Evolutionary conservation across 495 filamentous ascomycete species (phyloP), one percentile per base, ranked within the genome.

Genomic region (Symbiotaphrina buchneri): DNA sequence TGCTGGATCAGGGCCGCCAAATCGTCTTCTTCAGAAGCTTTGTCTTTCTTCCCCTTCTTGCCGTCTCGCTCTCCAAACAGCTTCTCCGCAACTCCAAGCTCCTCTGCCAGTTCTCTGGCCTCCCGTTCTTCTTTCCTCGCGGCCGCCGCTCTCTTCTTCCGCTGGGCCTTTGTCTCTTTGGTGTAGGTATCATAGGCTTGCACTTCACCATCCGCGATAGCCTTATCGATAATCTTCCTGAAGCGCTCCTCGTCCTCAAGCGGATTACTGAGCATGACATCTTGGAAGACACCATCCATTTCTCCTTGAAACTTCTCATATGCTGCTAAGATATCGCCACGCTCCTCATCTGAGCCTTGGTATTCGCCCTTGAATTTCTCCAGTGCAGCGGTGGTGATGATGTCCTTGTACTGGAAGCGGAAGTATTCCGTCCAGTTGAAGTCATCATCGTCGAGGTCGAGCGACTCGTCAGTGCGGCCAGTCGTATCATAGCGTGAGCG

Each of bases 401-500:
- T 57, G 23, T 79, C 71, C 10, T 59, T 60, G 47, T 71, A 87
- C 35, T 92, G 82, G 36, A 68, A 68, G 15, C 70, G 65, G 56
- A 81, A 95, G 59, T 85, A 95, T 15, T 74, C 68, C 30, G 59
- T 53, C 87, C 87, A 97, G 56, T 79, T 64, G 55, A 95, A 95
- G 42, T 73, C 79, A 27, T 66, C 75, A 40, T 65, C 66, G 22
- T 77, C 67, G 7, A 58, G 47, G 39, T 72, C 63, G 31, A 84
- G 53, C 11, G 68, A 71, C 41, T 92, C 84, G 2, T 71, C 65
- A 0, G 84, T 95, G 30, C 67, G 79, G 33, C 87, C 87, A 0
- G 85, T 93, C 34, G 59, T 56, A 47, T 97, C 84, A 51, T 93
- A 97, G 35, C 80, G 71, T 30, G 63, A 65, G 31, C 85, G 74